These are phyloP conservation scores for Asclepias syriaca DNA, from an alignment of 257 asterid species.

Conservation along the genomic window DNA sequence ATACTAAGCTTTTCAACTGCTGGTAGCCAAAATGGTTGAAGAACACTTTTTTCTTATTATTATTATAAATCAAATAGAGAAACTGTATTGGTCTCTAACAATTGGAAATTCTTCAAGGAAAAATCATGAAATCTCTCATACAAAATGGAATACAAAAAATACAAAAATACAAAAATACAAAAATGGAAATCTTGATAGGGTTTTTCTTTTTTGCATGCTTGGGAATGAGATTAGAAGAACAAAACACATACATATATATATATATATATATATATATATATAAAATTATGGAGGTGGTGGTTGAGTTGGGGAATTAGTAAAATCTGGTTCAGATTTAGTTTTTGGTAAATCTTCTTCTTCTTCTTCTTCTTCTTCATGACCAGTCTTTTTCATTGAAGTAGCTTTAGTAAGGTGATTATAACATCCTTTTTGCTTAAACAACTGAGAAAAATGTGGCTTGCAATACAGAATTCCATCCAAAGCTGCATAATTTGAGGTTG, in stretches of 20 bases:
- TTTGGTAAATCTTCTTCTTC: background rate
- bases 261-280: too few species aligned
- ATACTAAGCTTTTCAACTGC: too few species aligned
- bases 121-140: background rate
- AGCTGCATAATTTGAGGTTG: slow-evolving; percentile 75
- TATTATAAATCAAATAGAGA: too few species aligned
- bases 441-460: slow-evolving; percentile 76
- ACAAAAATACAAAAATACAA: background rate
- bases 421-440: slow-evolving; percentile 74
- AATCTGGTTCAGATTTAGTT: slow-evolving; percentile 3
- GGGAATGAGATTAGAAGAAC: background rate
- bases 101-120: background rate
- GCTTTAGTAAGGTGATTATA: slow-evolving; percentile 60
- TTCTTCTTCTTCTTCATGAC: background rate
- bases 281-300: too few species aligned
- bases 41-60: too few species aligned
- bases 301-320: background rate
- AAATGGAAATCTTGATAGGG: too few species aligned
- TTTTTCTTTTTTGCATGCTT: too few species aligned
- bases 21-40: too few species aligned
- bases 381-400: slow-evolving; percentile 38
- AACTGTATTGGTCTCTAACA: too few species aligned
- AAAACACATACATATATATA: too few species aligned
- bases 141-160: background rate
- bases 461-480: slow-evolving; percentile 73